These are phyloP conservation scores for Skeletonema grethae DNA, from an alignment of 108 stramenopile genomes.

Conservation along the genomic window DNA sequence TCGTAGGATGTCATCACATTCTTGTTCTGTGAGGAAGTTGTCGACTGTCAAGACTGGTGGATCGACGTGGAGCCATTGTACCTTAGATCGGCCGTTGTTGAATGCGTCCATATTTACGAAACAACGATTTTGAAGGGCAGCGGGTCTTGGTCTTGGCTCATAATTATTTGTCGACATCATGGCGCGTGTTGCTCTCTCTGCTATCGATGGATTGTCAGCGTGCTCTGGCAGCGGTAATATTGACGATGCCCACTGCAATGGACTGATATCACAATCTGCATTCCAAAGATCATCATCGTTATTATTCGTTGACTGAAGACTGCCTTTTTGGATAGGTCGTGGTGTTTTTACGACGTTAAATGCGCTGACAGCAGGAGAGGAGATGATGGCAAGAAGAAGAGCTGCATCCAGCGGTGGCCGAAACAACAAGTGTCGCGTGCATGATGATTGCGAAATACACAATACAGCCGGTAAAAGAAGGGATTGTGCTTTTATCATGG, in stretches of 20 bases:
- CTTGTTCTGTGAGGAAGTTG: constrained; percentile 18
- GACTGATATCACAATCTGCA: constrained; percentile 3
- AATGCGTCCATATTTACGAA: constrained; percentile 16
- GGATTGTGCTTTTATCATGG: no score
- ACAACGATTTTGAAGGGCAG: constrained; percentile 28
- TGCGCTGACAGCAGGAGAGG: no score
- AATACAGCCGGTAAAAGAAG: no score
- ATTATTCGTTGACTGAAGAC: not conserved
- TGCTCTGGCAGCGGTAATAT: constrained; percentile 28
- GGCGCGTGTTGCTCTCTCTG: constrained; percentile 14
- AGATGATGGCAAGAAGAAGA: no score
- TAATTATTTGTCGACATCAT: constrained; percentile 2
- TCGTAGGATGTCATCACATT: constrained; percentile 21
- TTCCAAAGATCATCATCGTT: constrained; percentile 13
- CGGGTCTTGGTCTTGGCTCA: not conserved
- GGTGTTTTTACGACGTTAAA: no score
- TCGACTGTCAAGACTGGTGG: constrained; percentile 36
- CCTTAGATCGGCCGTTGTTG: not conserved
- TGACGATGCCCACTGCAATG: constrained; percentile 10
- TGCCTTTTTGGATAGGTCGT: no score
- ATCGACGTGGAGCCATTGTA: constrained; percentile 28
- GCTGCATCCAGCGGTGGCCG: no score
- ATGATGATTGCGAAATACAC: no score
- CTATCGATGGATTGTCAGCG: constrained; percentile 10
- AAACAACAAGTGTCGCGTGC: no score